Percentiles rank a stretch among this genome's conserved stretches.
Conservation (phyloP, 768 basidiomycete species). For the Mycena olivaceomarginata region DNA sequence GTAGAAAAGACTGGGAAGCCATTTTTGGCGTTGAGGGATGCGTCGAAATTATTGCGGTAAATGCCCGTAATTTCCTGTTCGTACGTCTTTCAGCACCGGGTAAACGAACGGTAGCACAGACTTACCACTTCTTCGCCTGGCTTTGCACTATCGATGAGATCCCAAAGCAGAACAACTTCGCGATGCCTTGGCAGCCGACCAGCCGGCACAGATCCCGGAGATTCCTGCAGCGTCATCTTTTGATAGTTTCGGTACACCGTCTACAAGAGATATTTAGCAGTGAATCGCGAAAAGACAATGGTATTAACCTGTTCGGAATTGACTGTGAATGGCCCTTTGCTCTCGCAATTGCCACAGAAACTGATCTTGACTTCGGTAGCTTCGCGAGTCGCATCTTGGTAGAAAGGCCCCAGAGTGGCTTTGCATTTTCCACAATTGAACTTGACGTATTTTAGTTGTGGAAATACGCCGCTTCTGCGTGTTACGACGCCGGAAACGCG, state of each 20-base stretch:
- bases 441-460: constrained; percentile 99
- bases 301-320: constrained; percentile 93
- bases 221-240: constrained; percentile 98
- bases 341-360: constrained; percentile 95
- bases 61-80: constrained; percentile 96
- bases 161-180: constrained; percentile 98
- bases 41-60: constrained; percentile 99
- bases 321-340: constrained; percentile 95
- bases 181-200: constrained; percentile 98
- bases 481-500: constrained; percentile 98
- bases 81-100: constrained; percentile 33
- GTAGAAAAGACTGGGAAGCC: constrained; percentile 99
- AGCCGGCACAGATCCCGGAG: constrained; percentile 97
- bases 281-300: not conserved
- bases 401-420: constrained; percentile 96
- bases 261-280: constrained; percentile 61
- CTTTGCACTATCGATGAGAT: constrained; percentile 97
- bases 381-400: constrained; percentile 89
- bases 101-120: constrained; percentile 21
- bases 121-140: constrained; percentile 98
- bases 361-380: constrained; percentile 92
- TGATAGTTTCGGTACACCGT: constrained; percentile 99
- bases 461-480: constrained; percentile 95
- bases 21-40: constrained; percentile 98
- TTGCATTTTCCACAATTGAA: constrained; percentile 98